Percentiles rank a stretch among this genome's conserved stretches.
Evolutionary conservation across 148 eudicot genomes (phyloP).

Genomic region (Cornus kousa): DNA sequence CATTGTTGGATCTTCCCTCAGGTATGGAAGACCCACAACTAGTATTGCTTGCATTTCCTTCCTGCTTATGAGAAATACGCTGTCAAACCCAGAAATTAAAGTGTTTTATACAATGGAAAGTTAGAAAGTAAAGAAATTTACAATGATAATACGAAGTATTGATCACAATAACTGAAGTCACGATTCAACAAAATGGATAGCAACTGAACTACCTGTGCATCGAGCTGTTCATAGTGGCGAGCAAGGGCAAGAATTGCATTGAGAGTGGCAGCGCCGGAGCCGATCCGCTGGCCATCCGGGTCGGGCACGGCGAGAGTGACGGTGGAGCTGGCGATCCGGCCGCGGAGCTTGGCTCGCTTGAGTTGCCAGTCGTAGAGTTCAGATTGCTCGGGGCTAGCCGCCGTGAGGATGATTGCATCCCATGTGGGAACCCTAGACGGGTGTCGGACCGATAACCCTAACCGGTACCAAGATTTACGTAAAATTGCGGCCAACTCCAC

Average conservation of each 20-base stretch:
- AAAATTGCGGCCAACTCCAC: constrained; percentile 50
- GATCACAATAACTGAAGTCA: neutral
- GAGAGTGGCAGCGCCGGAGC: constrained; percentile 95
- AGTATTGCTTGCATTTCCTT: constrained; percentile 26
- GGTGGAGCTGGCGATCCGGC: constrained; percentile 71
- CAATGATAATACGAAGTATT: no score
- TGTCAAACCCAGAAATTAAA: constrained; percentile 15
- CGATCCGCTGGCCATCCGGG: constrained; percentile 80
- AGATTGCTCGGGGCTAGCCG: constrained; percentile 92
- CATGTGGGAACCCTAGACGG: constrained; percentile 87
- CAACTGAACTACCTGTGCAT: constrained; percentile 4
- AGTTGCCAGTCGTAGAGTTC: constrained; percentile 88
- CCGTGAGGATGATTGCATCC: constrained; percentile 93
- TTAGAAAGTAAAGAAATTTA: no score
- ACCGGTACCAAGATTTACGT: constrained; percentile 75
- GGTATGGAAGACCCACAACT: constrained; percentile 26
- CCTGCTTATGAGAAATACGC: constrained; percentile 43
- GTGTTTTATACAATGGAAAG: neutral
- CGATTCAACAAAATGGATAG: neutral
- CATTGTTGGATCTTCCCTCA: constrained; percentile 38
- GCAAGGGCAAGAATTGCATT: constrained; percentile 75
- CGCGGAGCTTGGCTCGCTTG: constrained; percentile 66
- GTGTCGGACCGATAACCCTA: constrained; percentile 78
- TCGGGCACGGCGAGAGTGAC: constrained; percentile 92
- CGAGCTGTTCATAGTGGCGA: constrained; percentile 35